A percentile compares a stretch with the other conserved stretches of the same genome.
Evolutionary conservation across 1,139 yeast genomes (phyloP).

Genomic region (Yueomyces sp.): DNA sequence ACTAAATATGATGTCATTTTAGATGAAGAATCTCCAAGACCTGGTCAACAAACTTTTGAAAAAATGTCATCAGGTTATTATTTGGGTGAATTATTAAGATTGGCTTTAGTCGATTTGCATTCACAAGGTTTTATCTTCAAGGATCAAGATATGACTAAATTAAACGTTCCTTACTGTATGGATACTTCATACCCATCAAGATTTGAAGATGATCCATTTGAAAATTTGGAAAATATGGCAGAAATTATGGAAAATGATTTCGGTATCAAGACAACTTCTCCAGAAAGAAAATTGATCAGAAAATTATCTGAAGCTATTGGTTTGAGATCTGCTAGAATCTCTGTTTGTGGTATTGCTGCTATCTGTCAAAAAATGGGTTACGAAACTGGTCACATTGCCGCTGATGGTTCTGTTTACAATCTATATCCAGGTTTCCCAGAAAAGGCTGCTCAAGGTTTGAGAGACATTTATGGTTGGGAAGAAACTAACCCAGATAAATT

Average conservation of each 20-base stretch:
- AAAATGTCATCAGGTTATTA: slow-evolving; percentile 97
- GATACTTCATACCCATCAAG: slow-evolving; percentile 82
- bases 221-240: slow-evolving; percentile 66
- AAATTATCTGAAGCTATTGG: slow-evolving; percentile 79
- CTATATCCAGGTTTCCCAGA: slow-evolving; percentile 84
- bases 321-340: slow-evolving; percentile 81
- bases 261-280: slow-evolving; percentile 50
- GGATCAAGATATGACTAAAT: slow-evolving; percentile 50
- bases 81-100: slow-evolving; percentile 81
- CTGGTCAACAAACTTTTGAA: slow-evolving; percentile 91
- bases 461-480: slow-evolving; percentile 83
- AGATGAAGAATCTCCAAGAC: slow-evolving; percentile 85
- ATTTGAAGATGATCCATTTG: slow-evolving; percentile 84
- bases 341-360: slow-evolving; percentile 94
- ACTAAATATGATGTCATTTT: slow-evolving; percentile 73
- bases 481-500: slow-evolving; percentile 32
- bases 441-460: slow-evolving; percentile 78
- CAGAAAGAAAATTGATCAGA: slow-evolving; percentile 75
- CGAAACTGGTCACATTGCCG: slow-evolving; percentile 76
- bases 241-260: slow-evolving; percentile 48
- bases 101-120: slow-evolving; percentile 63
- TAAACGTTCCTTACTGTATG: slow-evolving; percentile 51
- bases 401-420: slow-evolving; percentile 92
- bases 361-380: slow-evolving; percentile 78
- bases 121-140: slow-evolving; percentile 54